phyloP scores from a whole-genome alignment of 2,329 filamentous ascomycete species.

The Fusarium paranaense region DNA sequence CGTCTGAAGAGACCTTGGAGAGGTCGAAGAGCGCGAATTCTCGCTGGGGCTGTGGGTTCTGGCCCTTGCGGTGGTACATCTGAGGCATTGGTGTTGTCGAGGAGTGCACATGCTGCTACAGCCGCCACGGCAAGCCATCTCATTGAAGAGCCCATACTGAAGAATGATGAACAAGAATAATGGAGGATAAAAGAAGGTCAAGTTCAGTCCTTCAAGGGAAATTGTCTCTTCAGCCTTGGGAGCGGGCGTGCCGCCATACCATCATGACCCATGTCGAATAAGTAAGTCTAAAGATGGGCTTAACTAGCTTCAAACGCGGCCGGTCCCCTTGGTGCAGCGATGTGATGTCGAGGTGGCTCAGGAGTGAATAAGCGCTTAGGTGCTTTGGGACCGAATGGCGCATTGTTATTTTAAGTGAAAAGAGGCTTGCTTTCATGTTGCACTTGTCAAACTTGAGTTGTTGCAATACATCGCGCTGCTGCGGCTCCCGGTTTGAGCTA shows the following conservation, averaged over 20 bases:
- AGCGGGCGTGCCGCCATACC: neutral
- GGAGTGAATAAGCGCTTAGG: slow-evolving; percentile 4
- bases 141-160: slow-evolving; percentile 19
- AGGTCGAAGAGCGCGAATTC: slow-evolving; percentile 1
- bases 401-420: neutral
- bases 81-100: slow-evolving; percentile 14
- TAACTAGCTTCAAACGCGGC: slow-evolving; percentile 14
- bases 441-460: neutral
- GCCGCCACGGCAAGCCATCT: slow-evolving; percentile 22
- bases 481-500: neutral
- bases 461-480: neutral
- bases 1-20: slow-evolving; percentile 10
- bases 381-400: neutral
- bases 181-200: neutral
- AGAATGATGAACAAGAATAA: neutral
- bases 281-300: slow-evolving; percentile 2
- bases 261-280: slow-evolving; percentile 3
- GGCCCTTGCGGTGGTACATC: slow-evolving; percentile 24
- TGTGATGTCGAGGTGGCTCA: slow-evolving; percentile 5
- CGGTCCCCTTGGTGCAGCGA: slow-evolving; percentile 11
- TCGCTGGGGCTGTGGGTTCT: slow-evolving; percentile 16
- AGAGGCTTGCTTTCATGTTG: neutral
- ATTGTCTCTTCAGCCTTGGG: slow-evolving; percentile 14
- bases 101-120: slow-evolving; percentile 12
- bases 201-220: neutral